Conservation (phyloP, 1,284 basidiomycete genomes). For the Farysia itapuensis region DNA sequence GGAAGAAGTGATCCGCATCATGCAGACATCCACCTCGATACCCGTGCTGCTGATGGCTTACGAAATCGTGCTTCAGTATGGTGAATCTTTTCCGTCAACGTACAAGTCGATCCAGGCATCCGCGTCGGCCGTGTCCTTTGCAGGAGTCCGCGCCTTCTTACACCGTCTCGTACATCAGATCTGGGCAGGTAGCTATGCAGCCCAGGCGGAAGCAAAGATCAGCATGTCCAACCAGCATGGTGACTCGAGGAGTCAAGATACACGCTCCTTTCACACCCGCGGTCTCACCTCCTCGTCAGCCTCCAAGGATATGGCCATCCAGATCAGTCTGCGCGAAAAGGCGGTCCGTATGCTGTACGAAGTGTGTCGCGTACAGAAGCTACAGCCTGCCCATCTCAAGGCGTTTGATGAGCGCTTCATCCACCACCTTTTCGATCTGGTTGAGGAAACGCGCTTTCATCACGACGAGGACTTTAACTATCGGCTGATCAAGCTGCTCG, state of each 20-base stretch:
- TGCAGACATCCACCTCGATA: constrained; percentile 69
- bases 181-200: constrained; percentile 58
- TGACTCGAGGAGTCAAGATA: constrained; percentile 6
- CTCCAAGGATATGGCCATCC: constrained; percentile 25
- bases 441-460: constrained; percentile 84
- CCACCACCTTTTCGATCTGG: constrained; percentile 85
- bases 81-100: constrained; percentile 58
- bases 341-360: constrained; percentile 61
- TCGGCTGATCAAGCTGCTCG: constrained; percentile 41
- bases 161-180: constrained; percentile 55
- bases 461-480: constrained; percentile 70
- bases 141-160: constrained; percentile 36
- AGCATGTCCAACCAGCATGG: constrained; percentile 10
- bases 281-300: constrained; percentile 13
- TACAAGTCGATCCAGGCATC: constrained; percentile 36
- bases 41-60: constrained; percentile 80
- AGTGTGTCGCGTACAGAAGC: constrained; percentile 49
- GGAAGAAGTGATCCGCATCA: constrained; percentile 31
- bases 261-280: not conserved
- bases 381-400: constrained; percentile 39
- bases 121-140: constrained; percentile 17
- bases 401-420: constrained; percentile 76
- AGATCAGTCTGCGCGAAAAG: constrained; percentile 44
- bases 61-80: constrained; percentile 74
- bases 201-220: constrained; percentile 44